These are phyloP conservation scores for Gypsophila paniculata DNA, from an alignment of 179 eudicot genomes.

Conservation along the genomic window DNA sequence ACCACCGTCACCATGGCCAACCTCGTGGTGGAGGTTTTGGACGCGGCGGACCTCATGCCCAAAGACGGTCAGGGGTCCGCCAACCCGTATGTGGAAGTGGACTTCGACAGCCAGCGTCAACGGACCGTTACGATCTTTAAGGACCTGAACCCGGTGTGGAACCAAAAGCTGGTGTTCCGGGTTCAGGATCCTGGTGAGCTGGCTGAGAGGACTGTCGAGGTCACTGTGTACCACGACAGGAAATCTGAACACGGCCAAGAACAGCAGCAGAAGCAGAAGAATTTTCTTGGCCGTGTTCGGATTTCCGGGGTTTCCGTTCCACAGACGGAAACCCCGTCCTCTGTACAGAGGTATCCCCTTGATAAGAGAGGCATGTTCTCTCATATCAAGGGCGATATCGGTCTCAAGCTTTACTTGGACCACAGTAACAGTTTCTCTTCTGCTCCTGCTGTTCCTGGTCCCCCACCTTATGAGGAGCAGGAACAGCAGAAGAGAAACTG, in stretches of 20 bases:
- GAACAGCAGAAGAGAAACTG: conserved; percentile 16
- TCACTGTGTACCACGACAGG: conserved; percentile 49
- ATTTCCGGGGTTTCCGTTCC: conserved; percentile 62
- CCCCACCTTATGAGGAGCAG: conserved; percentile 27
- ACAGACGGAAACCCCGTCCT: conserved; percentile 34
- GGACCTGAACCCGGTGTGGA: conserved; percentile 81
- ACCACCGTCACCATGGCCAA: conserved; percentile 31
- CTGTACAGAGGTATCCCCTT: conserved; percentile 63
- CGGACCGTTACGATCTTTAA: conserved; percentile 49
- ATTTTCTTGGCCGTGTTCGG: conserved; percentile 72
- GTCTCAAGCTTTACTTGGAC: conserved; percentile 40
- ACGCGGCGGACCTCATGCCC: conserved; percentile 63
- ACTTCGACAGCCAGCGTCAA: conserved; percentile 41
- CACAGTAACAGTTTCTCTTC: conserved; percentile 10
- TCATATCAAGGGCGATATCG: conserved; percentile 73
- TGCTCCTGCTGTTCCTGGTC: neutral
- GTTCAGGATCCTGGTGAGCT: conserved; percentile 34
- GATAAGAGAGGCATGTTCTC: conserved; percentile 78
- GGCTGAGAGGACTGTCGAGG: conserved; percentile 35
- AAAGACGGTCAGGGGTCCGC: conserved; percentile 82
- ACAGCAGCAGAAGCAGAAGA: conserved; percentile 17
- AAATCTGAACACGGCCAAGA: conserved; percentile 30
- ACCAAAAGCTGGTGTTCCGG: conserved; percentile 51
- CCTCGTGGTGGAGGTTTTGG: conserved; percentile 61
- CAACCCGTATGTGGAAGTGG: conserved; percentile 58